Percentiles rank a stretch among this genome's conserved stretches.
Evolutionary conservation across 441 rosid species (phyloP).

Genomic region (Adansonia rubrostipa): DNA sequence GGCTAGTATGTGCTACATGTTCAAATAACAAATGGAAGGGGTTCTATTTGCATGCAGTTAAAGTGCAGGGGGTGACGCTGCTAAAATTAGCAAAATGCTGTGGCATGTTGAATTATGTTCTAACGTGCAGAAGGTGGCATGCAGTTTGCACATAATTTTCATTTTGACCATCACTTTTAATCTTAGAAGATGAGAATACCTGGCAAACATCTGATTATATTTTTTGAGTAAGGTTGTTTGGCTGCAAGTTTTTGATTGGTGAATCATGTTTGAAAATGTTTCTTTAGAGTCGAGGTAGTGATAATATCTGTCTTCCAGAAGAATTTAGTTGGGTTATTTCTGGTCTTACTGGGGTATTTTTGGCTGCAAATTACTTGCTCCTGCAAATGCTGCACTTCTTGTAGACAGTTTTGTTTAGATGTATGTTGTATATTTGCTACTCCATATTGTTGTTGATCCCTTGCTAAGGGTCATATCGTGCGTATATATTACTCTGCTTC

Average conservation of each 20-base stretch:
- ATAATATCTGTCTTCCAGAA: neutral
- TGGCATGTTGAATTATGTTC: neutral
- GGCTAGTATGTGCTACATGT: neutral
- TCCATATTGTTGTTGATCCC: neutral
- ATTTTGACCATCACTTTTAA: neutral
- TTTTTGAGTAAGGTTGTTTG: neutral
- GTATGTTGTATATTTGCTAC: neutral
- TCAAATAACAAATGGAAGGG: neutral
- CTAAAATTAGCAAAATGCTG: neutral
- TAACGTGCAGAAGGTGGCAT: neutral
- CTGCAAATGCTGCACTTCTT: neutral
- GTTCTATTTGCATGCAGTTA: neutral
- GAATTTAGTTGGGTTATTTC: conserved; percentile 1
- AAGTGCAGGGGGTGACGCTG: neutral
- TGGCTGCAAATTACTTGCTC: neutral
- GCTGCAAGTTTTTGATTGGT: neutral
- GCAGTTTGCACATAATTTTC: neutral
- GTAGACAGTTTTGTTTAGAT: neutral
- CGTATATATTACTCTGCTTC: neutral
- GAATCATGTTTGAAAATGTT: neutral
- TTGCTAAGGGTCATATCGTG: neutral
- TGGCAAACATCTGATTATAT: neutral
- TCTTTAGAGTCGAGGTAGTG: neutral
- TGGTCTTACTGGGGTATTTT: neutral
- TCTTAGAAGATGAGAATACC: neutral